phyloP scores from a whole-genome alignment of 208 protist genomes.

The Trypanosoma scelopori region DNA sequence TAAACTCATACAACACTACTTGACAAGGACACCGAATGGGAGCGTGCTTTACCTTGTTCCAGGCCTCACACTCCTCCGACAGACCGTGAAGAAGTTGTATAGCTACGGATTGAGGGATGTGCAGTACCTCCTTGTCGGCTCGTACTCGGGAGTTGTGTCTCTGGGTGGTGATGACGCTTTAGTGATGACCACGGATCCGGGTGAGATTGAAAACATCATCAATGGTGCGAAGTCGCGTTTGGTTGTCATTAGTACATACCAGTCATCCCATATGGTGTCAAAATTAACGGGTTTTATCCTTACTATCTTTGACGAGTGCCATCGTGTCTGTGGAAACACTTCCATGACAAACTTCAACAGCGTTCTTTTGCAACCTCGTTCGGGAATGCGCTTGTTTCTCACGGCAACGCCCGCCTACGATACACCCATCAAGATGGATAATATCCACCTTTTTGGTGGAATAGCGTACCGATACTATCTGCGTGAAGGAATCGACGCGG shows the following conservation, averaged over 20 bases:
- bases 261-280: constrained; percentile 67
- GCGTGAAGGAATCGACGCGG: constrained; percentile 72
- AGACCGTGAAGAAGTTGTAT: constrained; percentile 65
- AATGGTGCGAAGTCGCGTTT: constrained; percentile 28
- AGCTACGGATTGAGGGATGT: constrained; percentile 54
- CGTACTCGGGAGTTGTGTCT: constrained; percentile 40
- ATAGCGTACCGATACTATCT: constrained; percentile 82
- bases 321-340: constrained; percentile 73
- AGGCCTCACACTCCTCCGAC: constrained; percentile 64
- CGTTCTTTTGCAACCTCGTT: constrained; percentile 48
- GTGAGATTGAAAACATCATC: constrained; percentile 44
- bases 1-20: constrained; percentile 37
- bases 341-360: constrained; percentile 68
- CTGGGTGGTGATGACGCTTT: constrained; percentile 23
- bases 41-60: constrained; percentile 74
- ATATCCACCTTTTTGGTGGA: constrained; percentile 62
- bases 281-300: constrained; percentile 46
- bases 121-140: constrained; percentile 66
- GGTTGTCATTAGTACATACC: constrained; percentile 71
- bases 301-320: constrained; percentile 79
- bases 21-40: constrained; percentile 31
- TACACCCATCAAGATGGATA: constrained; percentile 75
- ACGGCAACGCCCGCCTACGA: constrained; percentile 80
- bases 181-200: constrained; percentile 63
- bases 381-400: constrained; percentile 59